phyloP scores from a whole-genome alignment of 2,329 filamentous ascomycete species.

The Neurospora sp. region DNA sequence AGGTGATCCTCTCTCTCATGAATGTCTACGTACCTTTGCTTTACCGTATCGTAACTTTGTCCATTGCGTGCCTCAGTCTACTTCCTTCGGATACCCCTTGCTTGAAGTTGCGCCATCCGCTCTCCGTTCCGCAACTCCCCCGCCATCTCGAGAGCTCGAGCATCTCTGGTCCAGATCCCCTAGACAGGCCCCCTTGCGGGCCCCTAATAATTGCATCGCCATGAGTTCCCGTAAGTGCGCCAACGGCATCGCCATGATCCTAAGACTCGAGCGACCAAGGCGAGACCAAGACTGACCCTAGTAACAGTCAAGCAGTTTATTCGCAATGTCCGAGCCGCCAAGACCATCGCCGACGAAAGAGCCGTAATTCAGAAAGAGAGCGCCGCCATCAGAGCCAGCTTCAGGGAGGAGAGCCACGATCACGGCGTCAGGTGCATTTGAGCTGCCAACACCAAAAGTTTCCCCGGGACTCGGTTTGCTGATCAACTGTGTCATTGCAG shows the following conservation, averaged over 20 bases:
- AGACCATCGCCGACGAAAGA: conserved; percentile 97
- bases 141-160: neutral
- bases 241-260: conserved; percentile 15
- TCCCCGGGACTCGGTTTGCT: conserved; percentile 7
- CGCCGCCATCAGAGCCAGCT: conserved; percentile 92
- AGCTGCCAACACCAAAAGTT: conserved; percentile 1
- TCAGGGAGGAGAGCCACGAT: conserved; percentile 92
- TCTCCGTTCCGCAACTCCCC: neutral
- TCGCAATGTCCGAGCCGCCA: conserved; percentile 94
- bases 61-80: neutral
- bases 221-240: conserved; percentile 20
- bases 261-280: conserved; percentile 22
- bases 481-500: conserved; percentile 35
- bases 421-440: conserved; percentile 70
- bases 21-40: neutral
- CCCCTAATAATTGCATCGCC: conserved; percentile 10
- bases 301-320: conserved; percentile 95
- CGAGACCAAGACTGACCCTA: conserved; percentile 33
- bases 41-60: neutral
- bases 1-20: neutral
- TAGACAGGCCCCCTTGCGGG: conserved; percentile 17
- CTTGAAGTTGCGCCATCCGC: neutral
- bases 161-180: conserved; percentile 9
- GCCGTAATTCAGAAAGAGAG: conserved; percentile 99
- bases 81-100: neutral